Percentiles rank a stretch among this genome's conserved stretches.
Evolutionary conservation across 1,139 yeast genomes (phyloP).

Genomic region (Kluyveromyces sp.): DNA sequence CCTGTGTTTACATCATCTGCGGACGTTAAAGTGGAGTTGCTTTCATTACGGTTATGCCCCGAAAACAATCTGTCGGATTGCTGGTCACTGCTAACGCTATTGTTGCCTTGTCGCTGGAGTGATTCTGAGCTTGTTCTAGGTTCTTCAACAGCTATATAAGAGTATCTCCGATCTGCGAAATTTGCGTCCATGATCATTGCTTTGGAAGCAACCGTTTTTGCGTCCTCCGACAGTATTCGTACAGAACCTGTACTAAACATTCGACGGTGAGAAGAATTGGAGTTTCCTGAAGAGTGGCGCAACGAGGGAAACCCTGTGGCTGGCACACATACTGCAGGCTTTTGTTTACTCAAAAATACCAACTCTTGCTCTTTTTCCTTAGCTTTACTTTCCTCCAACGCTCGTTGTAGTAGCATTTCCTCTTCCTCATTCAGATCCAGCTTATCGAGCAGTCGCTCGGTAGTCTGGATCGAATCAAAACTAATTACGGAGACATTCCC

Average conservation of each 20-base stretch:
- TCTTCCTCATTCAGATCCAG: conserved; percentile 30
- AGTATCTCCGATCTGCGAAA: conserved; percentile 26
- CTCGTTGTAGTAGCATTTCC: conserved; percentile 25
- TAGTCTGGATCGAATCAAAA: conserved; percentile 27
- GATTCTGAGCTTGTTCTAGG: neutral
- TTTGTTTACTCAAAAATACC: conserved; percentile 4
- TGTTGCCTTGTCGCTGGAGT: too few species aligned
- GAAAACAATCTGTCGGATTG: neutral
- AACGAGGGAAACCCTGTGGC: conserved; percentile 30
- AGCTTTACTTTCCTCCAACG: conserved; percentile 21
- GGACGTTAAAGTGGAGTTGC: neutral
- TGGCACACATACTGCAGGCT: conserved; percentile 26
- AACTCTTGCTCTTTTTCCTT: conserved; percentile 7
- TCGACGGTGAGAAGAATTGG: conserved; percentile 3
- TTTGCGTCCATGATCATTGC: conserved; percentile 24
- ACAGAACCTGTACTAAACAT: conserved; percentile 5
- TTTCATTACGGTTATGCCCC: neutral
- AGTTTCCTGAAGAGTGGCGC: conserved; percentile 11
- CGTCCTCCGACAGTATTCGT: conserved; percentile 9
- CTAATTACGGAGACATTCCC: conserved; percentile 16
- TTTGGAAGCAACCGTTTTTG: conserved; percentile 7
- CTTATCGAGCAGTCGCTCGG: conserved; percentile 29
- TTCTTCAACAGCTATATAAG: conserved; percentile 30
- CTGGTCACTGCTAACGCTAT: too few species aligned
- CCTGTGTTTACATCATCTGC: neutral